Percentiles rank a stretch among this genome's conserved stretches.
These are phyloP conservation scores for Metroxylon sagu DNA, from an alignment of 176 grass and related monocot genomes.

Conservation along the genomic window DNA sequence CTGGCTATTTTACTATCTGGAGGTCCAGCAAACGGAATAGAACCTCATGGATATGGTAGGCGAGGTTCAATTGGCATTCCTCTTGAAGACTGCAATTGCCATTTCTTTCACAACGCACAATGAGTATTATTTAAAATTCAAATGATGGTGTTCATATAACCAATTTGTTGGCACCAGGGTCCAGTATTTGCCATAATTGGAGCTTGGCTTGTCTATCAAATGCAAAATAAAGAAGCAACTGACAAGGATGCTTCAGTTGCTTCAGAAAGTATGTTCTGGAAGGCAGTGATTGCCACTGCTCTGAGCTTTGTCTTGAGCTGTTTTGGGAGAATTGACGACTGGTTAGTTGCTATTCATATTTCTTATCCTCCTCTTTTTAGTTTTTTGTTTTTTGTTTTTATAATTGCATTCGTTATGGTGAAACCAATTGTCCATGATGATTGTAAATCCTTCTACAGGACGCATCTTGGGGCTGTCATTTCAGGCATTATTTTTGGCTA, in stretches of 20 bases:
- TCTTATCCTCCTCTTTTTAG: too few species aligned
- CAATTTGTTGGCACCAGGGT: conserved; percentile 35
- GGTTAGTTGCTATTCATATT: conserved; percentile 24
- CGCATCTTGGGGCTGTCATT: conserved; percentile 51
- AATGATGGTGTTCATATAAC: not conserved
- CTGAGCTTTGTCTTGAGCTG: conserved; percentile 51
- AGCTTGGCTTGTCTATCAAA: conserved; percentile 72
- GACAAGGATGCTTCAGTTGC: conserved; percentile 46
- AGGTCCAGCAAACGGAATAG: too few species aligned
- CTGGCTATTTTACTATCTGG: too few species aligned
- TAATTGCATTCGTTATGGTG: too few species aligned
- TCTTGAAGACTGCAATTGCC: too few species aligned
- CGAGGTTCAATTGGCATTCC: too few species aligned
- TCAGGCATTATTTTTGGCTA: conserved; percentile 61
- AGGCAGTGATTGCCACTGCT: conserved; percentile 47
- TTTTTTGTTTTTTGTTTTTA: too few species aligned
- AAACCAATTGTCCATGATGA: too few species aligned
- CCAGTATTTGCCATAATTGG: conserved; percentile 64
- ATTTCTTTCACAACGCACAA: too few species aligned
- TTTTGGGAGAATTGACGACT: conserved; percentile 72
- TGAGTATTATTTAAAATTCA: too few species aligned
- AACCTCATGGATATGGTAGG: too few species aligned
- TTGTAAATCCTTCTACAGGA: conserved; percentile 22
- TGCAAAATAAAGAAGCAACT: conserved; percentile 56
- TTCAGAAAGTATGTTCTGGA: conserved; percentile 56